Evolutionary conservation across 352 stramenopile genomes (phyloP), one percentile per base, ranked within the genome.

Genomic region (Phytopythium kandeliae): DNA sequence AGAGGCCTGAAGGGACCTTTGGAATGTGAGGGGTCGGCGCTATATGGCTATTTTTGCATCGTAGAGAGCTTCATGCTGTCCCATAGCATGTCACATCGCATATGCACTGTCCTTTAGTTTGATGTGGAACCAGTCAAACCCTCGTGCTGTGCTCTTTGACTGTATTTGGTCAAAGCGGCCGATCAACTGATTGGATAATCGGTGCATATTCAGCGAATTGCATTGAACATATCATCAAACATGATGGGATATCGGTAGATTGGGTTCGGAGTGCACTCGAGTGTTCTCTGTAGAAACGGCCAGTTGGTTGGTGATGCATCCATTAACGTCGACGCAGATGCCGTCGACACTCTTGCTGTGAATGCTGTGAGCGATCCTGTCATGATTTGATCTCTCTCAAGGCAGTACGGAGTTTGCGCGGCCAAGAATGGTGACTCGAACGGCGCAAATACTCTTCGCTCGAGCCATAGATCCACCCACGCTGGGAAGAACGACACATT

Each of bases 231-330:
- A 17, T 49, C 43, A 8, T 48, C 43, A 25, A 49, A n/a, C 0
- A 37, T 16, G 28, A 49, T 16, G 7, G 43, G 43, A 11, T 49
- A 49, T 7, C 7, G 43, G 13, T 49, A 49, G 13, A 49, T 49
- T 13, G 43, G 4, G 8, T 25, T 26, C 10, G 25, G 15, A 16
- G 15, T 25, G 17, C 43, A 49, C 4, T 1, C 11, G 4, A 49
- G 26, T 0, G 26, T 11, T 16, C 24, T 49, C n/a, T 25, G 24
- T 0, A 49, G 43, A 5, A 49, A 17, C 2, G 25, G 26, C n/a
- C 11, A 26, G 22, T 49, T 49, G 26, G 25, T 36, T 9, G n/a
- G 25, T 16, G 43, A 49, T 15, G 26, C 25, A 31, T 49, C 28
- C 43, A 49, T 49, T 17, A 49, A n/a, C 1, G 26, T 37, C 17